phyloP scores from a whole-genome alignment of 345 rosid species.

The Aquilaria sinensis region DNA sequence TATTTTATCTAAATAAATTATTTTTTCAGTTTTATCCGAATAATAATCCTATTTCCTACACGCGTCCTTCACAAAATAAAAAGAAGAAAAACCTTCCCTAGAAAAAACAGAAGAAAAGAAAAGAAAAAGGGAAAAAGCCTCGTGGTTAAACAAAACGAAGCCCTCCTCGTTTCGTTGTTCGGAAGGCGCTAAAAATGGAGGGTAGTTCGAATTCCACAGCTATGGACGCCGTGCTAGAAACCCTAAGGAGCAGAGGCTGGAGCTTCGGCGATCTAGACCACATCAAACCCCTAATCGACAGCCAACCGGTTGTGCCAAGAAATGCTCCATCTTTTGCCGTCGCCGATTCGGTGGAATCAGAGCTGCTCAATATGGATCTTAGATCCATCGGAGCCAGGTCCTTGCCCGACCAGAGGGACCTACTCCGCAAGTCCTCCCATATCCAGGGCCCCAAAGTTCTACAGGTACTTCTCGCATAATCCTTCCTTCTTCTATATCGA shows the following conservation, averaged over 20 bases:
- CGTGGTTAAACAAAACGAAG: no score
- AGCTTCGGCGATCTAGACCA: slow-evolving; percentile 39
- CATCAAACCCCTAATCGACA: slow-evolving; percentile 27
- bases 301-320: slow-evolving; percentile 42
- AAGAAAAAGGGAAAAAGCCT: no score
- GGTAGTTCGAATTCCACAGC: slow-evolving; percentile 18
- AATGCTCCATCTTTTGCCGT: slow-evolving; percentile 29
- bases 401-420: slow-evolving; percentile 39
- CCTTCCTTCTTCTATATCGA: background rate
- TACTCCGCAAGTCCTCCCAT: slow-evolving; percentile 39
- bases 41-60: no score
- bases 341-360: slow-evolving; percentile 57
- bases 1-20: no score
- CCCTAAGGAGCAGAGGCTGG: slow-evolving; percentile 74
- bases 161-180: no score
- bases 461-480: slow-evolving; percentile 34
- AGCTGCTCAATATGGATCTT: slow-evolving; percentile 75
- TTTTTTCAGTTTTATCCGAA: no score
- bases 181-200: slow-evolving; percentile 17
- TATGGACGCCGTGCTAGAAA: slow-evolving; percentile 33
- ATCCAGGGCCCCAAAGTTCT: slow-evolving; percentile 76
- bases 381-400: slow-evolving; percentile 56
- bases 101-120: no score
- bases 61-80: no score
- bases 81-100: no score